Conservation (phyloP, 306 rosid genomes). For the Rosa chinensis region DNA sequence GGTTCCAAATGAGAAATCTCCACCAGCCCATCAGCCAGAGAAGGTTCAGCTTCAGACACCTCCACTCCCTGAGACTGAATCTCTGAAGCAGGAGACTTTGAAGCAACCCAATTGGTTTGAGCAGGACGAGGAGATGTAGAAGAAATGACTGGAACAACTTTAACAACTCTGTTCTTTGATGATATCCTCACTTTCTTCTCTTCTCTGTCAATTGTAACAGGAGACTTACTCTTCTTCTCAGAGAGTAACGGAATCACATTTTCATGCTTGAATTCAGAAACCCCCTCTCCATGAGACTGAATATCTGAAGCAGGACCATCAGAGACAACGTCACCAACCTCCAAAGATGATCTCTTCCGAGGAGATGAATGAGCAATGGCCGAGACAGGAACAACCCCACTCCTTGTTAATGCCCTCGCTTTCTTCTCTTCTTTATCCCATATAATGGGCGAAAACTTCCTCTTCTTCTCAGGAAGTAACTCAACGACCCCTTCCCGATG, state of each 20-base stretch:
- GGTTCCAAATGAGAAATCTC: constrained; percentile 6
- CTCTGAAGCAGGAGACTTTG: not conserved
- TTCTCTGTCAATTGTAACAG: constrained; percentile 46
- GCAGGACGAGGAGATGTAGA: not conserved
- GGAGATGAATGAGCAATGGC: constrained; percentile 21
- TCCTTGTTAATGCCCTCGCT: constrained; percentile 28
- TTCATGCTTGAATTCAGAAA: not conserved
- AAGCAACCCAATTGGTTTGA: not conserved
- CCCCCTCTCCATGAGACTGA: constrained; percentile 10
- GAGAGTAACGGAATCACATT: constrained; percentile 11
- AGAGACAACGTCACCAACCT: constrained; percentile 7
- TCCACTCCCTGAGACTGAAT: constrained; percentile 17
- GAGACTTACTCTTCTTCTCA: constrained; percentile 62
- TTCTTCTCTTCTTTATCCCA: constrained; percentile 58
- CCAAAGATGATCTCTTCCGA: not conserved
- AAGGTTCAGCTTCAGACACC: constrained; percentile 7
- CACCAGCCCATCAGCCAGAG: constrained; percentile 12
- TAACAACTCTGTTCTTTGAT: constrained; percentile 26
- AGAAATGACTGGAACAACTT: not conserved
- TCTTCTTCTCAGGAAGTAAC: constrained; percentile 49
- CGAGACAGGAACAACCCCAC: constrained; percentile 24
- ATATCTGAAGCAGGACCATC: not conserved
- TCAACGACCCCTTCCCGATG: constrained; percentile 17
- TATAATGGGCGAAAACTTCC: constrained; percentile 64
- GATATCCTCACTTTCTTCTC: constrained; percentile 36